Evolutionary conservation across 2,329 filamentous ascomycete genomes (phyloP), one percentile per base, ranked within the genome.

Genomic region (Alternaria arborescens): DNA sequence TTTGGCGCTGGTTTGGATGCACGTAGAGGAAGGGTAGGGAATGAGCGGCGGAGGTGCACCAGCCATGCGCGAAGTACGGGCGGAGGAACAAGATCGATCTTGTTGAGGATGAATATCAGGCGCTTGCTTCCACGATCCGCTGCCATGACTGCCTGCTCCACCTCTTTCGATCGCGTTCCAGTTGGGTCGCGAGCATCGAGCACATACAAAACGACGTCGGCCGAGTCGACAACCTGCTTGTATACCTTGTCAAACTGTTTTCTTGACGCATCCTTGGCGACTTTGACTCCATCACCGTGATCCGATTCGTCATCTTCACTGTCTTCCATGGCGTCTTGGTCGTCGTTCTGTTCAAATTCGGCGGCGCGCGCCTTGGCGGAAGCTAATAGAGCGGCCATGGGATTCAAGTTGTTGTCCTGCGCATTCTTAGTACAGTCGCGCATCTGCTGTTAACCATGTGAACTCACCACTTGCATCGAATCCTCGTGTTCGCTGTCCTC

Each of bases 191-290:
- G 89, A 55, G 94, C 94, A 75, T 97, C 94, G 58, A 97, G 88
- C 52, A 97, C 93, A 80, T 97, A 97, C 53, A 97, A 87, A 36
- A 97, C 86, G 28, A 97, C 93, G 76, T 97, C 94, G 51, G 94
- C 91, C 64, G 91, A 87, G 64, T 96, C 92, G 34, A 97, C 89
- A 16, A 97, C 93, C 75, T 92, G 87, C 84, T 97, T 97, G 86
- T 97, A 97, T 71, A 96, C 89, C 84, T 97, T 97, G 85, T 97
- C 93, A 80, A 94, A 97, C 55, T 93, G 92, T 79, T 89, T 92
- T 73, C 93, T 88, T 53, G 94, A 97, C 47, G 85, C 86, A 64
- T 91, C 88, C 72, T 80, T 80, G 52, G 76, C 74, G 16, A 77
- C 70, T 7, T 66, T 66, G 40, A 72, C 65, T 7, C 67, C 67